Conservation (phyloP, 1,284 basidiomycete genomes). For the Malassezia nana region DNA sequence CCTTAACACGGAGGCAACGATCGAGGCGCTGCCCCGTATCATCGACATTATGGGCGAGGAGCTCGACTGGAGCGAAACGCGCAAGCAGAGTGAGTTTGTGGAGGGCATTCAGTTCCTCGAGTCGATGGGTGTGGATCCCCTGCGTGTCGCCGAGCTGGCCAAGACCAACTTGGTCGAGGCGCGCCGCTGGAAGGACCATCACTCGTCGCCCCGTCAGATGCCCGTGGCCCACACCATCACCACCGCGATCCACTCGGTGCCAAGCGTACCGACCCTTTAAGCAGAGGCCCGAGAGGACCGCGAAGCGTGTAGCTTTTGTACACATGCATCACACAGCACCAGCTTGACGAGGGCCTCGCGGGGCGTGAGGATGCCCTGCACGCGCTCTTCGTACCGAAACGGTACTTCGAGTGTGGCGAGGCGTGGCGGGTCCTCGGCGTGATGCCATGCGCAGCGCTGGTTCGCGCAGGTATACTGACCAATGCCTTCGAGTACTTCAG, state of each 20-base stretch:
- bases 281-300: neutral
- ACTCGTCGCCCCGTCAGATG: constrained; percentile 5
- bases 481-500: constrained; percentile 16
- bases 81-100: constrained; percentile 53
- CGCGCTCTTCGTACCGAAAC: constrained; percentile 8
- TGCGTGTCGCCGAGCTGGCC: constrained; percentile 29
- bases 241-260: neutral
- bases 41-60: constrained; percentile 85
- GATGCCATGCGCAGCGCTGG: constrained; percentile 7
- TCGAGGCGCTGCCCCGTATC: constrained; percentile 72
- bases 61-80: constrained; percentile 62
- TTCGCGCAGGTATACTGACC: constrained; percentile 15
- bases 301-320: neutral
- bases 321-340: constrained; percentile 4
- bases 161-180: constrained; percentile 29
- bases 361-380: neutral
- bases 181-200: constrained; percentile 18
- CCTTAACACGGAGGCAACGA: constrained; percentile 77
- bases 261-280: neutral
- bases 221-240: neutral
- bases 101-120: constrained; percentile 45
- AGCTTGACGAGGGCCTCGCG: constrained; percentile 11
- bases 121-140: constrained; percentile 49
- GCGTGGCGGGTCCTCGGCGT: neutral
- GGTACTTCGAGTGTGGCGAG: constrained; percentile 6